These are phyloP conservation scores for Pleurotus pulmonarius DNA, from an alignment of 768 basidiomycete species.

Conservation along the genomic window DNA sequence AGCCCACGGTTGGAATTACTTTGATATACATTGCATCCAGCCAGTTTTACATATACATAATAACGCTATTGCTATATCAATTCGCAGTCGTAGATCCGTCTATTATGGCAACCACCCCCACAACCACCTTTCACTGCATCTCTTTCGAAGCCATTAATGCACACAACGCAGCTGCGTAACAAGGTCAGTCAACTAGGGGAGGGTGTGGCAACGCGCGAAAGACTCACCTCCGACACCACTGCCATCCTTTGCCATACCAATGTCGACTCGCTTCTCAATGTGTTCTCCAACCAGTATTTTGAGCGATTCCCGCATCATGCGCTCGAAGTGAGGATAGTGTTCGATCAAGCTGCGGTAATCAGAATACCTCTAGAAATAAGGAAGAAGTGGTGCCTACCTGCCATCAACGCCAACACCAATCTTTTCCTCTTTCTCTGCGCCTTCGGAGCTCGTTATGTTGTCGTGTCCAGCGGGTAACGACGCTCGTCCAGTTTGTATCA, in stretches of 20 bases:
- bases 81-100: neutral
- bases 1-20: too few relatives aligned
- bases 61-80: neutral
- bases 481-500: slow-evolving; percentile 77
- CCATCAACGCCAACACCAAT: slow-evolving; percentile 92
- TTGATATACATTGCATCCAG: slow-evolving; percentile 1
- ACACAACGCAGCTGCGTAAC: slow-evolving; percentile 71
- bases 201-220: slow-evolving; percentile 3
- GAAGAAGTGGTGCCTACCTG: slow-evolving; percentile 46
- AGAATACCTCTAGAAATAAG: neutral
- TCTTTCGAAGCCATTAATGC: slow-evolving; percentile 41
- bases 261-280: slow-evolving; percentile 74
- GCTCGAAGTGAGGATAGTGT: slow-evolving; percentile 86
- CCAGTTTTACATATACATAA: slow-evolving; percentile 7
- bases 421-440: slow-evolving; percentile 32
- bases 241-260: slow-evolving; percentile 95
- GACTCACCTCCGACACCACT: slow-evolving; percentile 92
- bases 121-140: neutral
- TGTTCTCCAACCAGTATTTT: slow-evolving; percentile 73
- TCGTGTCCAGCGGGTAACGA: slow-evolving; percentile 40
- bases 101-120: neutral
- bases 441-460: slow-evolving; percentile 9
- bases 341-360: slow-evolving; percentile 62
- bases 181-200: neutral
- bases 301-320: slow-evolving; percentile 70